phyloP scores from a whole-genome alignment of 371 early-diverging fungal genomes.

The Rhizopus delemar region DNA sequence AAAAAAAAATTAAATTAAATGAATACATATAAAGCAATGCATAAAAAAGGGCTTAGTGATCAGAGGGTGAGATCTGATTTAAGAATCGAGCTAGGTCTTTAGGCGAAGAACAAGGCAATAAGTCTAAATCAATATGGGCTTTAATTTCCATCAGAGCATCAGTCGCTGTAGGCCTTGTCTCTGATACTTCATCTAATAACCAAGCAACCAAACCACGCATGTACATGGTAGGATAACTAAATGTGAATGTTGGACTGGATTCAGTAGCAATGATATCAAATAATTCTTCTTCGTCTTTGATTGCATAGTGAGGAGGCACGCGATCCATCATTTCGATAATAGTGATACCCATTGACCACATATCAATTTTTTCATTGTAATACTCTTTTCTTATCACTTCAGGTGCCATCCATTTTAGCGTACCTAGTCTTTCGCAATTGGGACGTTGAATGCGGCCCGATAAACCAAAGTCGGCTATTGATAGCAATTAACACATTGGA shows the following conservation, averaged over 20 bases:
- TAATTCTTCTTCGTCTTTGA: slow-evolving; percentile 49
- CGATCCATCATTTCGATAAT: slow-evolving; percentile 60
- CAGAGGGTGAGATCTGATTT: slow-evolving; percentile 28
- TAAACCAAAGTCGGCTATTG: slow-evolving; percentile 42
- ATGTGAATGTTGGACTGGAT: slow-evolving; percentile 52
- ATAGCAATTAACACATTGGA: background rate
- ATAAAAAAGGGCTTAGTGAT: slow-evolving; percentile 2
- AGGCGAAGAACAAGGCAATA: slow-evolving; percentile 41
- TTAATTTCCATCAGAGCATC: slow-evolving; percentile 49
- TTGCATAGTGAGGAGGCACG: slow-evolving; percentile 52
- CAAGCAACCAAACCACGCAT: slow-evolving; percentile 55
- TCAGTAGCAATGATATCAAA: slow-evolving; percentile 46
- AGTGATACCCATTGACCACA: slow-evolving; percentile 98
- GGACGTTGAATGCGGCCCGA: slow-evolving; percentile 36
- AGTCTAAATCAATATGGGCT: slow-evolving; percentile 34
- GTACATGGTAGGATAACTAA: slow-evolving; percentile 52
- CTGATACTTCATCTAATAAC: slow-evolving; percentile 46
- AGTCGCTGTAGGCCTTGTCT: slow-evolving; percentile 40
- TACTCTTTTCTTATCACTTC: slow-evolving; percentile 91
- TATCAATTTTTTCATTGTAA: slow-evolving; percentile 88
- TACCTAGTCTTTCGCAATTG: slow-evolving; percentile 91
- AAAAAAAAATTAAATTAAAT: background rate
- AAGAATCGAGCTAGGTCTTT: slow-evolving; percentile 36
- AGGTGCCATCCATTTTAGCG: slow-evolving; percentile 93
- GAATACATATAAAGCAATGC: background rate